phyloP scores from a whole-genome alignment of 345 rosid genomes.

The Gossypioides kirkii region DNA sequence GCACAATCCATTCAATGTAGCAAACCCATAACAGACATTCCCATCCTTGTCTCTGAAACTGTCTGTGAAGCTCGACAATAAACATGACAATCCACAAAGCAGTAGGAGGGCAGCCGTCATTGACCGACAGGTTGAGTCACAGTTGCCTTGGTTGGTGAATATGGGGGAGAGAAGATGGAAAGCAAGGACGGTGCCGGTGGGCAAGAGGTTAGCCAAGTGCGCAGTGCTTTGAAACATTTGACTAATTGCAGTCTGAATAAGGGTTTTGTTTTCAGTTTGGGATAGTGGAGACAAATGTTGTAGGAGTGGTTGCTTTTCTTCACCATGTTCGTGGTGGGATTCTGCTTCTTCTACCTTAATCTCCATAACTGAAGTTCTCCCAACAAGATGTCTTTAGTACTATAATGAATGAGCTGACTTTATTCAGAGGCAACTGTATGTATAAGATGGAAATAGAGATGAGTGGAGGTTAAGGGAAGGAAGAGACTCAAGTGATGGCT shows the following conservation, averaged over 20 bases:
- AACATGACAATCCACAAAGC: conserved; percentile 65
- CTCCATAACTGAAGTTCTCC: conserved; percentile 10
- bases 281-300: conserved; percentile 25
- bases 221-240: conserved; percentile 87
- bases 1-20: conserved; percentile 67
- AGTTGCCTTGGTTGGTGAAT: conserved; percentile 66
- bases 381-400: neutral
- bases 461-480: conserved; percentile 35
- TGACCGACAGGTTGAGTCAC: conserved; percentile 48
- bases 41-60: conserved; percentile 74
- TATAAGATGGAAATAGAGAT: conserved; percentile 10
- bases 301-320: conserved; percentile 45
- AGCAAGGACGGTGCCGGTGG: conserved; percentile 88
- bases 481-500: conserved; percentile 33
- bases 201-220: conserved; percentile 79
- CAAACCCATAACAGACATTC: conserved; percentile 62
- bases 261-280: conserved; percentile 33
- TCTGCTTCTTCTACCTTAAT: conserved; percentile 31
- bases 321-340: conserved; percentile 11
- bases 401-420: neutral
- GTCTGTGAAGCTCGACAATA: conserved; percentile 72
- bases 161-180: conserved; percentile 82
- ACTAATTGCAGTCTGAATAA: conserved; percentile 66
- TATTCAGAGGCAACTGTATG: neutral
- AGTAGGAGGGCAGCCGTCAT: conserved; percentile 53